Evolutionary conservation across 768 basidiomycete species (phyloP), one percentile per base, ranked within the genome.

Genomic region (Tricholoma sp.): DNA sequence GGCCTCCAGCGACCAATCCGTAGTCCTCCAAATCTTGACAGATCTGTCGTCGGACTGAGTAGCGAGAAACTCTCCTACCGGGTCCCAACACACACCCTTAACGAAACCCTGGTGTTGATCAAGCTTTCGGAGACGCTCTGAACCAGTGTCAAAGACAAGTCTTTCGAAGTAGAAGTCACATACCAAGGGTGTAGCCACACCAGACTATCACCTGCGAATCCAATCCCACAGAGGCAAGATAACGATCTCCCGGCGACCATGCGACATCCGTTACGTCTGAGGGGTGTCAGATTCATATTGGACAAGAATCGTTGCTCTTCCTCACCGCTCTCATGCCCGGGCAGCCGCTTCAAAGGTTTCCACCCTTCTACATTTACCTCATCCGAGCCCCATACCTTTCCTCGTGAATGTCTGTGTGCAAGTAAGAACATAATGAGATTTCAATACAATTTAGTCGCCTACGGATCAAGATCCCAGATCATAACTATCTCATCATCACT

Each of bases 71-170:
- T 98, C 91, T 47, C 97, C 97, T 2, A 95, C 96, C 3, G 97
- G 97, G 73, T 99, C 97, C 86, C 96, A 99, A 66, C 93, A 95
- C 50, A 99, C 92, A 57, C 97, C 97, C 72, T 99, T 98, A 64
- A 99, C 95, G 70, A 98, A 98, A 2, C 94, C 96, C 65, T 92
- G 86, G 66, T 98, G 97, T 56, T 84, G 84, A 57, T 91, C 90
- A 6, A 99, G 80, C 69, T 88, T 91, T 37, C 82, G 78, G 55
- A 98, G 68, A 11, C 89, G 86, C 63, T 95, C 95, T 97, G 66
- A 42, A 51, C 33, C 20, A 54, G 10, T 24, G 37, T 64, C 12
- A 56, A 31, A 32, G n/a, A 36, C 18, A 49, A 31, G 18, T 45
- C 18, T 15, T 17, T 20, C n/a, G 5, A 31, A 39, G 18, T n/a